Evolutionary conservation across 768 basidiomycete genomes (phyloP).

Genomic region (Trametes coccinea): DNA sequence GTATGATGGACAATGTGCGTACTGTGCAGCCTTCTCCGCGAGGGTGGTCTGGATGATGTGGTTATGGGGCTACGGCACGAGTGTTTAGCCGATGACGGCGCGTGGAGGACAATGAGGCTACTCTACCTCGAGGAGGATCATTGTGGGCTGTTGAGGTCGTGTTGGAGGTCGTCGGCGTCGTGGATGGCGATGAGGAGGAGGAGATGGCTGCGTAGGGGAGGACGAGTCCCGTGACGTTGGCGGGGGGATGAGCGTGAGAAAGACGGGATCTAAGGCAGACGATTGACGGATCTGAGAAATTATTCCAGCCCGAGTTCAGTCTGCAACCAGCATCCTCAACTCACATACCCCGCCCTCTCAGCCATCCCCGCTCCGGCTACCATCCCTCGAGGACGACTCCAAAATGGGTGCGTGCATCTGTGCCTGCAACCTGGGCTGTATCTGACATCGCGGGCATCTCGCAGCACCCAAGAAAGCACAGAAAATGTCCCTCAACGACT

Average conservation of each 20-base stretch:
- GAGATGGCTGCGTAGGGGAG: neutral
- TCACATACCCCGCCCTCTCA: neutral
- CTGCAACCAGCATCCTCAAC: slow-evolving; percentile 17
- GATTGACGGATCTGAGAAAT: slow-evolving; percentile 20
- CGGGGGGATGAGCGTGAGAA: slow-evolving; percentile 18
- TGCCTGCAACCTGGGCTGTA: neutral
- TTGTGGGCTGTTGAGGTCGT: slow-evolving; percentile 30
- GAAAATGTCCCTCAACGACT: slow-evolving; percentile 92
- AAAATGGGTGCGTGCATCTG: slow-evolving; percentile 35
- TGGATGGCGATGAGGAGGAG: slow-evolving; percentile 2
- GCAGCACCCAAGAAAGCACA: slow-evolving; percentile 88
- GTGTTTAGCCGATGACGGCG: neutral
- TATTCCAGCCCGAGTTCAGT: slow-evolving; percentile 16
- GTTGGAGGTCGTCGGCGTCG: neutral
- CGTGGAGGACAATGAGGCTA: neutral
- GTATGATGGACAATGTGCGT: slow-evolving; percentile 29
- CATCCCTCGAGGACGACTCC: slow-evolving; percentile 10
- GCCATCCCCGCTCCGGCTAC: neutral
- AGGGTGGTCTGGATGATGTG: slow-evolving; percentile 91
- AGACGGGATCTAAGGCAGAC: neutral
- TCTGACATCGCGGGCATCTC: neutral
- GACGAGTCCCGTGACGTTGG: slow-evolving; percentile 13
- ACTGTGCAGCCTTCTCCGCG: slow-evolving; percentile 86
- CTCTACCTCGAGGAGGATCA: slow-evolving; percentile 86
- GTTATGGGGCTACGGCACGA: slow-evolving; percentile 69